These are phyloP conservation scores for Sergeia podlipaevii DNA, from an alignment of 208 protist species.

Conservation along the genomic window DNA sequence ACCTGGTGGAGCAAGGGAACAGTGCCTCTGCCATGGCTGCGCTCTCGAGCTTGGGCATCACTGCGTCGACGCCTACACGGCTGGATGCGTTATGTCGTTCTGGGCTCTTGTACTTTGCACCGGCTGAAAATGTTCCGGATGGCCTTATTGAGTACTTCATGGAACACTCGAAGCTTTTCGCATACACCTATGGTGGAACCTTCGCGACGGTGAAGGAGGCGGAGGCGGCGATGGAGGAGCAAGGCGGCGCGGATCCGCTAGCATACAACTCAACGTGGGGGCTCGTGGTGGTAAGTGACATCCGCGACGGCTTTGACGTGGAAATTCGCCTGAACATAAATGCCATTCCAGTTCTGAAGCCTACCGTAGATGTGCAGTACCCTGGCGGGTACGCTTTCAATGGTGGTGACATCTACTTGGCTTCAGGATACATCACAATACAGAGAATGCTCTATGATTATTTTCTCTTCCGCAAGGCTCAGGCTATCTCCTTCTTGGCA, in stretches of 20 bases:
- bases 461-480: constrained; percentile 18
- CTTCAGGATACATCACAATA: constrained; percentile 66
- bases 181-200: constrained; percentile 57
- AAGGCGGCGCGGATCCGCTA: neutral
- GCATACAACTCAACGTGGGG: constrained; percentile 27
- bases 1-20: constrained; percentile 9
- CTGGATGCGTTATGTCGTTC: constrained; percentile 47
- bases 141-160: constrained; percentile 32
- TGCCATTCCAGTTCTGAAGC: constrained; percentile 33
- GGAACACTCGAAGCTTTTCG: constrained; percentile 21
- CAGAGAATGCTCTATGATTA: constrained; percentile 64
- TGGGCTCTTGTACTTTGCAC: constrained; percentile 55
- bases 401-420: constrained; percentile 61
- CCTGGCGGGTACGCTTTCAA: constrained; percentile 37
- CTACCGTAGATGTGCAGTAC: constrained; percentile 30
- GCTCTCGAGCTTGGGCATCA: constrained; percentile 23
- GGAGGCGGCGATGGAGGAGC: constrained; percentile 8
- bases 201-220: constrained; percentile 58
- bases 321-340: constrained; percentile 51
- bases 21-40: constrained; percentile 20
- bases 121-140: constrained; percentile 31
- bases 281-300: constrained; percentile 26
- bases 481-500: neutral
- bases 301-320: constrained; percentile 49
- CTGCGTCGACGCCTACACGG: constrained; percentile 29